Base-by-base conservation (phyloP, 106 monocot genomes). In the Triglochin maritima region DNA sequence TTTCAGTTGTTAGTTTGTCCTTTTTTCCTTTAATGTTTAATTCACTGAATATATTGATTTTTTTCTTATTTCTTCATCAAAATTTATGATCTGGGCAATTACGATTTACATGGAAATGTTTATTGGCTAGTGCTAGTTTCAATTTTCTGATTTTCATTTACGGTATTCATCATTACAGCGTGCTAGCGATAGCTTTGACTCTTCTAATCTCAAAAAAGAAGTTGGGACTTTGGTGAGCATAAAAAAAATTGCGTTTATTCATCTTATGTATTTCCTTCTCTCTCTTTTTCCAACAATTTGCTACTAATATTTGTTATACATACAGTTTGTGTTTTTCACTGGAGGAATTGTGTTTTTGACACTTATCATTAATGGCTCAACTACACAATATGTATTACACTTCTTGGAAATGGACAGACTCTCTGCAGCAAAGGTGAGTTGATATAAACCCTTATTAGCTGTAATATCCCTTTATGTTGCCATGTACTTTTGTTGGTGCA, bases 291-390 rank as follows among this genome's bases (percentile, higher is more conserved):
- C 5, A 29, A 14, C 12, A 54, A 56, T 41, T 29, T 44, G 16
- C 17, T 7, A 49, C 14, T 7, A 67, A 41, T 3, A 47, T 66
- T 65, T 67, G n/a, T 9, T 71, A 29, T 56, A 3, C 58, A 12
- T 71, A 53, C 84, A 98, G 98, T 98, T 98, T 81, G 84, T 98
- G 69, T 98, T 98, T 78, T 92, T 92, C 67, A 98, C 98, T 69
- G 98, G 98, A 65, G 98, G 98, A 11, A 89, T 89, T 66, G 92
- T 92, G 49, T 86, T 98, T 68, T 72, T 98, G 45, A 98, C 92
- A 54, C 81, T 98, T 17, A 83, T 86, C 75, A 50, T 98, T 9
- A 98, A 98, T 72, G 98, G 98, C 45, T 84, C 98, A 62, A 98
- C 92, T 14, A 88, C 92, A 71, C 98, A 98, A 56, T 88, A 88